Base-by-base conservation (phyloP, 2,329 filamentous ascomycete species). In the Pyrenochaeta sp. region DNA sequence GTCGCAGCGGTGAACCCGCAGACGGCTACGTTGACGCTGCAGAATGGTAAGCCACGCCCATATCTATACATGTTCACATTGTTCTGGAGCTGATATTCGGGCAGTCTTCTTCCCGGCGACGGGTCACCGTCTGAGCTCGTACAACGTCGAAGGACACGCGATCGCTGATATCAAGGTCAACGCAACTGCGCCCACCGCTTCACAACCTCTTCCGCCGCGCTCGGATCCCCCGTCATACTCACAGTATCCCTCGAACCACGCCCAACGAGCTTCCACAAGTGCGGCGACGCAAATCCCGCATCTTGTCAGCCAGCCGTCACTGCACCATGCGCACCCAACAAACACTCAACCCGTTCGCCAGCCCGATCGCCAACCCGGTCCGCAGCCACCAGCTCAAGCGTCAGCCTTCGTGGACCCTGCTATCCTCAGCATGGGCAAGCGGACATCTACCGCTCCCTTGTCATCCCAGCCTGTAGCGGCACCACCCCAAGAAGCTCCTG, bases 391-490 rank as follows among this genome's bases (percentile, higher is more conserved):
- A 21, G 52, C 63, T 30, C 52, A 56, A 35, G 49, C 61, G 18
- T 66, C 80, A 27, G 51, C 64, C 0, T 92, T 95, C 67, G 83
- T 88, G n/a, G 91, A 96, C 66, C 91, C 91, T 10, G 91, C 91
- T 3, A 96, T 96, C 49, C 72, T 96, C 40, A 92, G 90, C 69
- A 84, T 91, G 71, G 74, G 74, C 17, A 80, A 74, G 54, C 63
- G 66, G 66, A 55, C 75, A 65, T 45, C 72, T 67, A 41, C 64
- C 15, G 60, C 61, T 29, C 61, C 60, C 45, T 51, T 65, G 3
- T 49, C 54, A 12, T 56, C 57, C 17, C 65, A 67, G 33, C 36
- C 63, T 12, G 51, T 63, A 29, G 48, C 62, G 36, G 60, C 64
- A 27, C 59, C 61, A 20, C 70, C 71, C 2, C 72, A 72, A 45